These are phyloP conservation scores for Micractinium conductrix DNA, from an alignment of 139 green algal genomes.

Conservation along the genomic window DNA sequence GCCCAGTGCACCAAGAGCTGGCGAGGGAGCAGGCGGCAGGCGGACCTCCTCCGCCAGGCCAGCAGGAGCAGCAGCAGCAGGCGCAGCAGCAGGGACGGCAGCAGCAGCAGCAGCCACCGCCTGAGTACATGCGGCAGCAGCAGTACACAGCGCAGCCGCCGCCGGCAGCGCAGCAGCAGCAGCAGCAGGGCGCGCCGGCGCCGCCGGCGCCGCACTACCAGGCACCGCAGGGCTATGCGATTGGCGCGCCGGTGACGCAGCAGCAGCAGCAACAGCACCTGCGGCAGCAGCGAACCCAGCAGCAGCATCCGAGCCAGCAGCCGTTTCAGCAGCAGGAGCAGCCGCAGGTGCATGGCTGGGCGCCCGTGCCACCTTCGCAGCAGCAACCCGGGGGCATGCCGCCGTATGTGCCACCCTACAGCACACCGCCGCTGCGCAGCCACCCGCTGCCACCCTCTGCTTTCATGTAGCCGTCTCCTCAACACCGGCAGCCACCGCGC, in stretches of 20 bases:
- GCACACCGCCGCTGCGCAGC: too few species aligned
- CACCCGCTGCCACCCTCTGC: background rate
- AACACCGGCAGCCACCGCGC: too few species aligned
- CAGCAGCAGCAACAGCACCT: background rate
- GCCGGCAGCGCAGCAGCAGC: background rate
- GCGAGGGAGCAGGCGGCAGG: background rate
- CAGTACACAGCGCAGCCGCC: background rate
- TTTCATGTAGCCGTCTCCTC: background rate
- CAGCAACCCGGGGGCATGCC: background rate
- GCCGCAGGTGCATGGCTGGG: background rate
- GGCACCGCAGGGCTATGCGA: too few species aligned
- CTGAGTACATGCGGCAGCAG: background rate
- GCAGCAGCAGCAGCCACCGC: background rate
- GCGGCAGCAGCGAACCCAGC: background rate
- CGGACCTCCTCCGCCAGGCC: background rate
- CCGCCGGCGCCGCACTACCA: too few species aligned
- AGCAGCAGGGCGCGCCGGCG: background rate
- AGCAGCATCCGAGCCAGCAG: background rate
- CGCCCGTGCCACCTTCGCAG: background rate
- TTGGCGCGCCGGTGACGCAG: too few species aligned
- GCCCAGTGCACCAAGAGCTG: constrained; percentile 11
- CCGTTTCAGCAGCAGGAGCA: background rate
- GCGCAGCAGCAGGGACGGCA: constrained; percentile 10
- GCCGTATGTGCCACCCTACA: background rate
- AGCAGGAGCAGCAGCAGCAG: background rate